These are phyloP conservation scores for Exophiala phaeomuriformis DNA, from an alignment of 2,329 filamentous ascomycete species.

Conservation along the genomic window DNA sequence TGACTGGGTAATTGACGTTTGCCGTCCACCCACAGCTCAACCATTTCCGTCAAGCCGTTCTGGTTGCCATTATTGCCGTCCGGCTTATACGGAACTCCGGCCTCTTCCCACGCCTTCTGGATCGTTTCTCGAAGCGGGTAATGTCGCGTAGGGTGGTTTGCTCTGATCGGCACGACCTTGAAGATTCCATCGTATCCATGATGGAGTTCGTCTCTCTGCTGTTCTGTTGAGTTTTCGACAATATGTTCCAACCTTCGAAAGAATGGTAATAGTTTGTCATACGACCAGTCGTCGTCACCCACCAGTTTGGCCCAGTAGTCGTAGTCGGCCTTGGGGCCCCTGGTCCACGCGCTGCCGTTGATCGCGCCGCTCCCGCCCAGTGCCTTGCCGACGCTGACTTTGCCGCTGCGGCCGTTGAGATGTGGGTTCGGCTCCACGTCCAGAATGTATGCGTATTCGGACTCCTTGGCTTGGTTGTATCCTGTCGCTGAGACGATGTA, in stretches of 20 bases:
- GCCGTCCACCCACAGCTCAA: conserved; percentile 30
- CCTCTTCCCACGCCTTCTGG: conserved; percentile 34
- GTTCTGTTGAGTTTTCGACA: neutral
- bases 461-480: neutral
- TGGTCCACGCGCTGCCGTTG: conserved; percentile 39
- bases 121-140: conserved; percentile 37
- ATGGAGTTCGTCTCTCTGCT: conserved; percentile 6
- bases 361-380: conserved; percentile 39
- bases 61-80: conserved; percentile 30
- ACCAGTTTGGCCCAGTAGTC: conserved; percentile 41
- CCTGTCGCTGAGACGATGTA: neutral
- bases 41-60: conserved; percentile 29
- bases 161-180: conserved; percentile 3
- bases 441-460: conserved; percentile 5
- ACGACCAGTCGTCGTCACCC: conserved; percentile 42
- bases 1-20: conserved; percentile 29
- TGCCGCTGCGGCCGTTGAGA: conserved; percentile 2
- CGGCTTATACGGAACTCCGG: conserved; percentile 28
- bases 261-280: conserved; percentile 42
- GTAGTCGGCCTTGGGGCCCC: conserved; percentile 41
- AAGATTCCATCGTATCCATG: conserved; percentile 12
- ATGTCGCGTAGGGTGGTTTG: conserved; percentile 5
- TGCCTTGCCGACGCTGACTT: conserved; percentile 29
- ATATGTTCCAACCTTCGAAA: conserved; percentile 37
- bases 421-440: conserved; percentile 4